Evolutionary conservation across 768 basidiomycete genomes (phyloP).

Genomic region (Phlebiopsis flavidoalba): DNA sequence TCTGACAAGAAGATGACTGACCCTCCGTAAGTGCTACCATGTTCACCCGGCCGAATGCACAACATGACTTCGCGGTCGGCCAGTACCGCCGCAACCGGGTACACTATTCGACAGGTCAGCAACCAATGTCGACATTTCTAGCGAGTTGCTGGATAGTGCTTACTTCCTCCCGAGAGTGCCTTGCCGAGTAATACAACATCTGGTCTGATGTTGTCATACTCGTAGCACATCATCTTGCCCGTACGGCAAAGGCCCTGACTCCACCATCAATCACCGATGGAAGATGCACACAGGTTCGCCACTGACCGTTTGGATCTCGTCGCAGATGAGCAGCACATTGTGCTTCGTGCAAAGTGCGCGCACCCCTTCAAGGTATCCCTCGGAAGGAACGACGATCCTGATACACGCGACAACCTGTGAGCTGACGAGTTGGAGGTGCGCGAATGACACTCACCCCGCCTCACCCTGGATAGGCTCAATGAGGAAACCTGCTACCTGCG

Average conservation of each 20-base stretch:
- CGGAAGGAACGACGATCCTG: conserved; percentile 89
- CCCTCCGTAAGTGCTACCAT: conserved; percentile 96
- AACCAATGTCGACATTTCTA: background rate
- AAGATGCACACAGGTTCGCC: background rate
- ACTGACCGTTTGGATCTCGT: conserved; percentile 92
- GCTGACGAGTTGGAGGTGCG: background rate
- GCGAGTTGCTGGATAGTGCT: conserved; percentile 22
- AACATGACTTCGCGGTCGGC: conserved; percentile 92
- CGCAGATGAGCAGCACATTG: conserved; percentile 94
- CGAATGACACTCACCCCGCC: conserved; percentile 65
- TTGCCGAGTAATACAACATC: conserved; percentile 94
- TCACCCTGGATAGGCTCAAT: conserved; percentile 99
- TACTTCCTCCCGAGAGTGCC: conserved; percentile 92
- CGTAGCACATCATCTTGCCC: conserved; percentile 88
- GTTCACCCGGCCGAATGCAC: conserved; percentile 91
- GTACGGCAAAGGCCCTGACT: conserved; percentile 85
- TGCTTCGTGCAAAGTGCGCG: conserved; percentile 86
- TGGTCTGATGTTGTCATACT: conserved; percentile 84
- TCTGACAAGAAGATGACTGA: conserved; percentile 30
- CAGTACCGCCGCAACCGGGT: conserved; percentile 94
- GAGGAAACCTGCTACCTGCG: conserved; percentile 86
- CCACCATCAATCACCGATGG: background rate
- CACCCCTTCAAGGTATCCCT: conserved; percentile 76
- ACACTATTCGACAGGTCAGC: conserved; percentile 45
- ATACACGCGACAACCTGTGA: background rate